Evolutionary conservation across 164 flowering plant genomes (phyloP).

Genomic region (Warburgia ugandensis): DNA sequence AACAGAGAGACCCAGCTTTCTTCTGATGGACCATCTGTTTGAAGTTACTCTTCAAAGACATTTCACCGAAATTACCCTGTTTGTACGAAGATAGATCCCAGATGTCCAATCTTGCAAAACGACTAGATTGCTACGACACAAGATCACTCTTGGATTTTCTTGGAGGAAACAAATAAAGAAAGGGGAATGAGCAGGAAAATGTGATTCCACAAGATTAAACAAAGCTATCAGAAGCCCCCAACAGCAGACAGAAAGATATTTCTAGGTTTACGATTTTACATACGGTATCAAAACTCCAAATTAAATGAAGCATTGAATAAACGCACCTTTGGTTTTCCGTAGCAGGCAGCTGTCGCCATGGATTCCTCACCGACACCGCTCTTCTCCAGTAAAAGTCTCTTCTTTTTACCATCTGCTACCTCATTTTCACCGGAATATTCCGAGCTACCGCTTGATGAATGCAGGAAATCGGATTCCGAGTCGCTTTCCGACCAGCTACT

Average conservation of each 20-base stretch:
- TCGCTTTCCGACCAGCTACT: slow-evolving; percentile 34
- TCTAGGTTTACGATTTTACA: too few relatives aligned
- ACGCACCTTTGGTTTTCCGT: slow-evolving; percentile 13
- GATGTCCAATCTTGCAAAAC: too few relatives aligned
- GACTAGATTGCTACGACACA: too few relatives aligned
- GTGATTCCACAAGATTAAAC: background rate
- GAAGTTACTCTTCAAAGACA: too few relatives aligned
- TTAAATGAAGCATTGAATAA: slow-evolving; percentile 4
- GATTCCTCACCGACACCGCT: slow-evolving; percentile 33
- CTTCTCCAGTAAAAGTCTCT: slow-evolving; percentile 7
- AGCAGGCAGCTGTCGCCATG: slow-evolving; percentile 18
- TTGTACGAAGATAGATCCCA: too few relatives aligned
- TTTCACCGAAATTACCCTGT: too few relatives aligned
- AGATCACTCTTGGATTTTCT: background rate
- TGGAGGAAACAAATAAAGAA: background rate
- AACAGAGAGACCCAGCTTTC: too few relatives aligned
- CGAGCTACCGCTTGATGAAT: slow-evolving; percentile 26
- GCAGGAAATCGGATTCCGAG: slow-evolving; percentile 23
- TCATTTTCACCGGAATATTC: slow-evolving; percentile 23
- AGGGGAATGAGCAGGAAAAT: slow-evolving; percentile 1
- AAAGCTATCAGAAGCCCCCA: slow-evolving; percentile 3
- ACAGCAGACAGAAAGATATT: slow-evolving; percentile 13
- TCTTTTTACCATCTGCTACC: slow-evolving; percentile 18
- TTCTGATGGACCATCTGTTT: too few relatives aligned
- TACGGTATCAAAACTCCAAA: background rate